Conservation (phyloP, 2,329 filamentous ascomycete genomes). For the Botrytis fabae region DNA sequence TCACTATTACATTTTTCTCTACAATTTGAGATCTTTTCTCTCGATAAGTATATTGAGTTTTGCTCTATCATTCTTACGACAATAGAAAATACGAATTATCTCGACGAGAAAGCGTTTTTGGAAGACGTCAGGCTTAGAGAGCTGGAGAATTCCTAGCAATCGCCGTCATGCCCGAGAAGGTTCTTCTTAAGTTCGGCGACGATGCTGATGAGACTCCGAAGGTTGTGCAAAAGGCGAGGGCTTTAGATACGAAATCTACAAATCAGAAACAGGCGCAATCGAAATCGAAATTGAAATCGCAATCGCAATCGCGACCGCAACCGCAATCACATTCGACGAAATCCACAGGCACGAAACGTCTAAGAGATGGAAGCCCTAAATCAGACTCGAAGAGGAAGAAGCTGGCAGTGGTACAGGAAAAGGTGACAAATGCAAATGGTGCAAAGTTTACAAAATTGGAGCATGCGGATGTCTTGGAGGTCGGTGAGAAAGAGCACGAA, state of each 20-base stretch:
- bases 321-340: slow-evolving; percentile 5
- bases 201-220: slow-evolving; percentile 27
- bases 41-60: neutral
- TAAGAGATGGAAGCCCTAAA: slow-evolving; percentile 34
- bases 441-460: neutral
- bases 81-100: neutral
- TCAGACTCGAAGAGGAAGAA: slow-evolving; percentile 35
- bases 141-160: neutral
- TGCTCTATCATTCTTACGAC: neutral
- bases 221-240: neutral
- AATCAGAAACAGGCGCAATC: slow-evolving; percentile 29
- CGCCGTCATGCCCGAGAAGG: slow-evolving; percentile 45
- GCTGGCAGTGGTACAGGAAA: slow-evolving; percentile 26
- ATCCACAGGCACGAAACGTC: slow-evolving; percentile 26
- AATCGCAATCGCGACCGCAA: slow-evolving; percentile 12
- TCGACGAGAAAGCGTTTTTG: neutral
- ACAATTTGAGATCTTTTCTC: neutral
- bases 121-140: neutral
- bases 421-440: slow-evolving; percentile 33
- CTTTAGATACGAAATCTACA: slow-evolving; percentile 23
- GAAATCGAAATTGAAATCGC: slow-evolving; percentile 5
- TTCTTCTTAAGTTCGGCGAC: slow-evolving; percentile 44
- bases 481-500: slow-evolving; percentile 1
- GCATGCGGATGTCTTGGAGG: slow-evolving; percentile 1
- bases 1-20: neutral